phyloP scores from a whole-genome alignment of 2,329 filamentous ascomycete species.

The Colletotrichum siamense region DNA sequence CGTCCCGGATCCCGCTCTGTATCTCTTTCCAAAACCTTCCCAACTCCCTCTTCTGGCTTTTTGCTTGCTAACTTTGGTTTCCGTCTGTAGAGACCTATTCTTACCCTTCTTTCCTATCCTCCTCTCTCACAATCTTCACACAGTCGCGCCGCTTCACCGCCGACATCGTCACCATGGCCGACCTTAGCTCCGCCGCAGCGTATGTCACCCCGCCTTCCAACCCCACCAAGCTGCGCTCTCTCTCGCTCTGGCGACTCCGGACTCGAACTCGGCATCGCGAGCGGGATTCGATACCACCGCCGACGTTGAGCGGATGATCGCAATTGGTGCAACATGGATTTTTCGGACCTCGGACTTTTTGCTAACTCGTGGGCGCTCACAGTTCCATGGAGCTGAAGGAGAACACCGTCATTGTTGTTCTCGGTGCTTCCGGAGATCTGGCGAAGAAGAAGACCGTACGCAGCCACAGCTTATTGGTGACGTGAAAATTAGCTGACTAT shows the following conservation, averaged over 20 bases:
- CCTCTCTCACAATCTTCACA: background rate
- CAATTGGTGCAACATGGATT: background rate
- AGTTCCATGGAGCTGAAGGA: conserved; percentile 96
- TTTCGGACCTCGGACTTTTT: background rate
- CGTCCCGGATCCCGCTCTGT: conserved; percentile 19
- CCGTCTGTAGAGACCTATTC: background rate
- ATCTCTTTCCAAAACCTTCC: conserved; percentile 17
- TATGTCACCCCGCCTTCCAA: conserved; percentile 24
- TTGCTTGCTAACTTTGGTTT: conserved; percentile 19
- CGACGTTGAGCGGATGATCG: background rate
- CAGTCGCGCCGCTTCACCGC: background rate
- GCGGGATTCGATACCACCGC: background rate
- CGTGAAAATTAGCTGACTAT: conserved; percentile 30
- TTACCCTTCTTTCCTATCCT: background rate
- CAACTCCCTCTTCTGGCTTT: conserved; percentile 20
- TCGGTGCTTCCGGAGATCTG: conserved; percentile 95
- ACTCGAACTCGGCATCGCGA: background rate
- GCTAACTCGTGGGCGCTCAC: conserved; percentile 22
- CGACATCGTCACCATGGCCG: conserved; percentile 25
- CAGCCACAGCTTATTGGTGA: background rate
- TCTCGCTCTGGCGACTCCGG: background rate
- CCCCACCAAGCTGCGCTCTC: conserved; percentile 20
- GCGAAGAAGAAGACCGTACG: conserved; percentile 99
- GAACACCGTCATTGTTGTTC: conserved; percentile 95
- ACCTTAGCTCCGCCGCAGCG: conserved; percentile 25